Percentiles rank a stretch among this genome's conserved stretches.
Conservation (phyloP, 106 monocot genomes). For the Triglochin maritima region DNA sequence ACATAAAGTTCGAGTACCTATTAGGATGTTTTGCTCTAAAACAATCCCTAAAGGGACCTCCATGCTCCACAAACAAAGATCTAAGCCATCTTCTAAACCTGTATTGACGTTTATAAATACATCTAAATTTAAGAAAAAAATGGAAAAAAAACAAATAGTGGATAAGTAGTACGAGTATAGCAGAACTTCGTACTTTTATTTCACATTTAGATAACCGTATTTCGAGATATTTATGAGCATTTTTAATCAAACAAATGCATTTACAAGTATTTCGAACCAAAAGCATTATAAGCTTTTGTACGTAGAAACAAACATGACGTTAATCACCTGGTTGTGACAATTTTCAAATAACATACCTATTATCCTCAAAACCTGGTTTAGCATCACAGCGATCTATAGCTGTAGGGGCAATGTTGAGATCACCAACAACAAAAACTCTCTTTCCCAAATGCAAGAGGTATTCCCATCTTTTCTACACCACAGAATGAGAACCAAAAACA, state of each 20-base stretch:
- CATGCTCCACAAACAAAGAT: slow-evolving; percentile 9
- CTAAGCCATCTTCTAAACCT: slow-evolving; percentile 24
- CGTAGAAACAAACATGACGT: too few species aligned
- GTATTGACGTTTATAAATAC: not conserved
- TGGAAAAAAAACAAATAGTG: not conserved
- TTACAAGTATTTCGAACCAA: too few species aligned
- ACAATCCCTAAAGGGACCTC: slow-evolving; percentile 16
- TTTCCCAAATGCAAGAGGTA: slow-evolving; percentile 47
- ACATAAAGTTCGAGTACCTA: slow-evolving; percentile 4
- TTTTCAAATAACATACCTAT: too few species aligned
- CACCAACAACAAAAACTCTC: slow-evolving; percentile 87
- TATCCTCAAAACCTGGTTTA: slow-evolving; percentile 68
- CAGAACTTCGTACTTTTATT: too few species aligned
- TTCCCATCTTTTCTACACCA: slow-evolving; percentile 94
- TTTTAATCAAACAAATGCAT: too few species aligned
- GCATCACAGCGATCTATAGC: slow-evolving; percentile 91
- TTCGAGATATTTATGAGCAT: too few species aligned
- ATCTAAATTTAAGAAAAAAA: not conserved
- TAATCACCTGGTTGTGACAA: too few species aligned
- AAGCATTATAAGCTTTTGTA: too few species aligned
- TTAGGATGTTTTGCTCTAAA: slow-evolving; percentile 21
- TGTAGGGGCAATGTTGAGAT: slow-evolving; percentile 92
- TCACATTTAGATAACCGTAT: too few species aligned
- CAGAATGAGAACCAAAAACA: slow-evolving; percentile 3
- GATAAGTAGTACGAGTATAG: too few species aligned